These are phyloP conservation scores for Crotalaria pallida DNA, from an alignment of 306 rosid species.

Conservation along the genomic window DNA sequence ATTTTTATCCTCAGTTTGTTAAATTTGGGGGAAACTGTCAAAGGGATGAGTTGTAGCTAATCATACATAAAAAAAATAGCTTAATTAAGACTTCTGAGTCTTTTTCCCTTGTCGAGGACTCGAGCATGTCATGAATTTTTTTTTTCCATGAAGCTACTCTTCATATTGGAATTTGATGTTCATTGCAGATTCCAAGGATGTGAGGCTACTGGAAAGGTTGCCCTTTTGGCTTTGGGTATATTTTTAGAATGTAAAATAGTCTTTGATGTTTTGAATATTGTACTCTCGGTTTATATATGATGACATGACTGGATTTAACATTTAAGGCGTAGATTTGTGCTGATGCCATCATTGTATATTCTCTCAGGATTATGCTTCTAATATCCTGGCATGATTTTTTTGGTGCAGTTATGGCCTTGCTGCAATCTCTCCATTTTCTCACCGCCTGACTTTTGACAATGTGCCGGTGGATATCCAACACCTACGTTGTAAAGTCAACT, in stretches of 20 bases:
- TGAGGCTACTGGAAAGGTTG: not conserved
- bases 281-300: not conserved
- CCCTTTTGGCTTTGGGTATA: not conserved
- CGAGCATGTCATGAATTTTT: not conserved
- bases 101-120: not conserved
- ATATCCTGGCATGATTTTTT: not conserved
- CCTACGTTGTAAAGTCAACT: constrained; percentile 92
- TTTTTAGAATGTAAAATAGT: not conserved
- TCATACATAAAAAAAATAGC: not conserved
- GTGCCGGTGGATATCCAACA: constrained; percentile 84
- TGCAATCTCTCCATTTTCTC: constrained; percentile 95
- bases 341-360: not conserved
- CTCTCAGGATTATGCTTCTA: constrained; percentile 1
- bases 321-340: not conserved
- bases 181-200: not conserved
- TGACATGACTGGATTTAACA: not conserved
- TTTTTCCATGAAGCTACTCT: not conserved
- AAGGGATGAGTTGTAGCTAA: not conserved
- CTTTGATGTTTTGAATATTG: not conserved
- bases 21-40: not conserved
- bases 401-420: constrained; percentile 78
- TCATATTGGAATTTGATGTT: not conserved
- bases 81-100: not conserved
- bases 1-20: not conserved
- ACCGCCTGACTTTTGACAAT: constrained; percentile 87